phyloP scores from a whole-genome alignment of 176 grass and related monocot species.

The Ampelocalamus luodianensis region DNA sequence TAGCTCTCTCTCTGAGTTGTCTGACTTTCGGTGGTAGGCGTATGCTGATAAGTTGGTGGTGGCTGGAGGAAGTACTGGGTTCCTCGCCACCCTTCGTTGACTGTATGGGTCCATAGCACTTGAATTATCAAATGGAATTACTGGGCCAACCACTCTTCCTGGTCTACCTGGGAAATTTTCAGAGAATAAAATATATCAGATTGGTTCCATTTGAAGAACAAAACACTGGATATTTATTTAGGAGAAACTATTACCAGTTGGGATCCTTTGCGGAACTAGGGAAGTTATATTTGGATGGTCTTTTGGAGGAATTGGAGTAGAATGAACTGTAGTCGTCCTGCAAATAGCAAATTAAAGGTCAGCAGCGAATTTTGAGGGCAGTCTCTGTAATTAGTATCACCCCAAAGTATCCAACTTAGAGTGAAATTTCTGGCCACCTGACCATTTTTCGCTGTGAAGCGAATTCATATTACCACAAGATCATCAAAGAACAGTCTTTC shows the following conservation, averaged over 20 bases:
- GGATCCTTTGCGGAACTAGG: conserved; percentile 69
- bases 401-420: conserved; percentile 6
- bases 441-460: conserved; percentile 6
- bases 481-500: conserved; percentile 18
- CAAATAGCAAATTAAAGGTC: conserved; percentile 39
- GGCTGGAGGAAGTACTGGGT: conserved; percentile 60
- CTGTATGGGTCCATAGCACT: conserved; percentile 61
- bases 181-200: conserved; percentile 34
- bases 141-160: conserved; percentile 74
- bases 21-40: conserved; percentile 54
- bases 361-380: conserved; percentile 1
- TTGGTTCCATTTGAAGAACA: not conserved
- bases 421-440: conserved; percentile 6
- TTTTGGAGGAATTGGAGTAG: conserved; percentile 61
- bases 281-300: conserved; percentile 44
- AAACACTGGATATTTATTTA: conserved; percentile 16
- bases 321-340: conserved; percentile 81
- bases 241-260: conserved; percentile 64
- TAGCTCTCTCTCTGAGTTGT: conserved; percentile 51
- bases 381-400: conserved; percentile 23
- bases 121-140: conserved; percentile 60
- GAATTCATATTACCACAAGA: conserved; percentile 29
- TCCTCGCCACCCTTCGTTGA: conserved; percentile 66
- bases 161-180: conserved; percentile 62
- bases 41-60: conserved; percentile 53